Evolutionary conservation across 495 filamentous ascomycete species (phyloP), one percentile per base, ranked within the genome.

Genomic region (Tetracladium setigerum): DNA sequence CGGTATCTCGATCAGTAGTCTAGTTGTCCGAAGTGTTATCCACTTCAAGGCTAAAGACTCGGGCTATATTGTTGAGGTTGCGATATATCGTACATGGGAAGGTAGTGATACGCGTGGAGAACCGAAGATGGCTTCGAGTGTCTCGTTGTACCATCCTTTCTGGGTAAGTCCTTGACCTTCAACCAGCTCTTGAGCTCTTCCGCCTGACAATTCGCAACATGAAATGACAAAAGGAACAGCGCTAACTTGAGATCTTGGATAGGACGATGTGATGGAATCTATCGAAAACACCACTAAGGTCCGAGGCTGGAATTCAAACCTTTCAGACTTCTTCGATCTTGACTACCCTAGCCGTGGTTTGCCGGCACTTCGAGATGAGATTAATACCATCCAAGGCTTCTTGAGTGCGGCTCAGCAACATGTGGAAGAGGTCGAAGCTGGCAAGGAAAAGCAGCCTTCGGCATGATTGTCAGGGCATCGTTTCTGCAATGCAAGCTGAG

Each of bases 41-140:
- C 62, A 62, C 14, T 79, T 73, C 41, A 59, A 57, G 8, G 57
- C 79, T 34, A 69, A 66, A 40, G 52, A 47, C 1, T 74, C 73
- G 0, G 63, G 66, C 0, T 79, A 77, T 43, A 63, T 76, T 4
- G 56, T 83, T 4, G 74, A 84, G 47, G 61, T 84, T 16, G 63
- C 73, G 13, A 63, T 79, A 5, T 77, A 77, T 49, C 77, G 77
- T 42, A 65, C 59, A 17, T 81, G 79, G 62, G 52, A 51, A 19
- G 62, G 52, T 14, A 44, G 51, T 19, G 30, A 55, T 16, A 55
- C 50, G 4, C 38, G 9, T 5, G 4, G 5, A 13, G 47, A 38
- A 5, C 47, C 53, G 18, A 52, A 46, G 5, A 45, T 59, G 37
- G 34, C 62, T 10, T 76, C 76, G 61, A 71, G 67, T 4, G 67